phyloP scores from a whole-genome alignment of 768 basidiomycete species.

The Inosperma sp. region DNA sequence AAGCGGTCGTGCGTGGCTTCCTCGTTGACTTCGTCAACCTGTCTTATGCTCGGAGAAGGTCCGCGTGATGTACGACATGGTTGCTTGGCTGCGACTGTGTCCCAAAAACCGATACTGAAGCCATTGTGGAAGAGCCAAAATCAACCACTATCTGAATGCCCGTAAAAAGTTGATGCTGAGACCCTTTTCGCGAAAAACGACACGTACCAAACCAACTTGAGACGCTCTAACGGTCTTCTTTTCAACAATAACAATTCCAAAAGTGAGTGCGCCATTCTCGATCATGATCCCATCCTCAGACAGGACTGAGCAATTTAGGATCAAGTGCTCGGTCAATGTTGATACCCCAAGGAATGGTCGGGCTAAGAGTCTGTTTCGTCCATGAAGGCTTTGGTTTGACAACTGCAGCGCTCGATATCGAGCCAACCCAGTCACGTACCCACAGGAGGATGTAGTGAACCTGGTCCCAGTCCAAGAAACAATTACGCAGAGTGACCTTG shows the following conservation, averaged over 20 bases:
- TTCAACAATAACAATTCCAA: constrained; percentile 91
- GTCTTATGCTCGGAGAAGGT: constrained; percentile 79
- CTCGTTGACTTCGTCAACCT: constrained; percentile 71
- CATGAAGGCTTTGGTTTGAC: constrained; percentile 96
- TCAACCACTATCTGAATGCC: constrained; percentile 95
- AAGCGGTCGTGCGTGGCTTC: constrained; percentile 83
- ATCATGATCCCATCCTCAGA: constrained; percentile 92
- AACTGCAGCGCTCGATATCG: constrained; percentile 87
- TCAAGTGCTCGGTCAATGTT: constrained; percentile 84
- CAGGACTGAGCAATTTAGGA: constrained; percentile 72
- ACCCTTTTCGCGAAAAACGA: constrained; percentile 97
- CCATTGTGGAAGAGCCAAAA: constrained; percentile 99
- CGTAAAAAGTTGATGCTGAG: constrained; percentile 90
- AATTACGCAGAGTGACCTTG: constrained; percentile 94
- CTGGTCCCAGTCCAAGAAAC: constrained; percentile 91
- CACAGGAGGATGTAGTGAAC: constrained; percentile 98
- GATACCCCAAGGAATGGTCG: constrained; percentile 92
- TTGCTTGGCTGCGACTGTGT: constrained; percentile 91
- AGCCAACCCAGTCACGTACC: constrained; percentile 97
- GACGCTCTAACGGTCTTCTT: constrained; percentile 99
- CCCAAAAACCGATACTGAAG: constrained; percentile 98
- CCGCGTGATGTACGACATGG: constrained; percentile 82
- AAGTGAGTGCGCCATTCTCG: constrained; percentile 94
- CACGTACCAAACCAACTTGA: constrained; percentile 90
- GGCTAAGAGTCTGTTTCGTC: constrained; percentile 93